Evolutionary conservation across 768 basidiomycete species (phyloP).

Genomic region (Pleurotus salmoneostramineus): DNA sequence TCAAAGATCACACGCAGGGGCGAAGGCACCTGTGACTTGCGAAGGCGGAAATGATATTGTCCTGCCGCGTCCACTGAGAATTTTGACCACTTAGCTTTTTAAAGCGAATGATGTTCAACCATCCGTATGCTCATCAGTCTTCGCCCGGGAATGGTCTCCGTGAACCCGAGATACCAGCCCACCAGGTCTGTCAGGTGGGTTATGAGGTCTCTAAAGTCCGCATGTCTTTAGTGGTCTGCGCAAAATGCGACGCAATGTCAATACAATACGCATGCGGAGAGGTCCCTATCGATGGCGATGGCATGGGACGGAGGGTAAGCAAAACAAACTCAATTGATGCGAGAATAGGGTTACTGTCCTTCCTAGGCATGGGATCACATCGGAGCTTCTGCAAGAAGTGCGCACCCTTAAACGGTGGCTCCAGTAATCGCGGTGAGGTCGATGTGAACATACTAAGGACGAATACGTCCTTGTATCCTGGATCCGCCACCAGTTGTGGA

Average conservation of each 20-base stretch:
- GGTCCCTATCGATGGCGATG: not conserved
- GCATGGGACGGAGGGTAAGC: not conserved
- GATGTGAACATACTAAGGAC: too few relatives aligned
- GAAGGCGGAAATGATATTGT: not conserved
- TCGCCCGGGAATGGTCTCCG: not conserved
- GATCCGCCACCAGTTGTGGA: too few relatives aligned
- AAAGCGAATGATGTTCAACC: not conserved
- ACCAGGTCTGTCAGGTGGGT: too few relatives aligned
- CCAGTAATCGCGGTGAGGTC: too few relatives aligned
- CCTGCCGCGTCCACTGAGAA: not conserved
- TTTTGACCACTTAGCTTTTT: not conserved
- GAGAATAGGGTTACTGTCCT: not conserved
- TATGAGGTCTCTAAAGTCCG: not conserved
- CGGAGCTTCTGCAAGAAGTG: too few relatives aligned
- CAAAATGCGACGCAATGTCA: too few relatives aligned
- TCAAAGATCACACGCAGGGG: not conserved
- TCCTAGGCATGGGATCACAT: not conserved
- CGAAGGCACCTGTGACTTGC: not conserved
- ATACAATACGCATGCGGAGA: not conserved
- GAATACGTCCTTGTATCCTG: too few relatives aligned
- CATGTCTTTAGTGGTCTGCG: not conserved
- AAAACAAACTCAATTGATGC: not conserved
- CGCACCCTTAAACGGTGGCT: too few relatives aligned
- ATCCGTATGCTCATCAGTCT: not conserved
- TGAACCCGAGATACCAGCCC: not conserved